A percentile compares a stretch with the other conserved stretches of the same genome.
Conservation (phyloP, 371 early-diverging fungal genomes). For the Circinella minor region DNA sequence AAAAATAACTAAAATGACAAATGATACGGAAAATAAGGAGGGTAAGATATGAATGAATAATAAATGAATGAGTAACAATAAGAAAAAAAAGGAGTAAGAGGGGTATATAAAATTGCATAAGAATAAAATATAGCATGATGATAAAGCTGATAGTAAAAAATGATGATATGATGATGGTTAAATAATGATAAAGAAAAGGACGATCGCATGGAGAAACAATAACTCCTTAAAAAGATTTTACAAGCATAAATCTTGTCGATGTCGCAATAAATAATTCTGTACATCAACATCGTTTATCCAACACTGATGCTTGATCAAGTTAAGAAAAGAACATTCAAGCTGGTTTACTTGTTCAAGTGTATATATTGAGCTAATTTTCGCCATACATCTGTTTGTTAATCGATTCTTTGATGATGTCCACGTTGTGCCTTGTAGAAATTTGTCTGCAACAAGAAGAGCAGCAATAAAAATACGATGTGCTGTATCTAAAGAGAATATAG, state of each 20-base stretch:
- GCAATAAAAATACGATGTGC: conserved; percentile 36
- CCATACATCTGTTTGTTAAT: conserved; percentile 27
- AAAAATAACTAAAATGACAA: neutral
- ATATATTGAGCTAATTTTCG: conserved; percentile 26
- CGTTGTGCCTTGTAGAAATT: conserved; percentile 32
- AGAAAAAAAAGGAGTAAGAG: neutral
- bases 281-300: conserved; percentile 34
- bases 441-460: conserved; percentile 31
- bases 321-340: conserved; percentile 34
- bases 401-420: conserved; percentile 20
- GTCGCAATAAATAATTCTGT: conserved; percentile 24
- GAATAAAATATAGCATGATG: too few species aligned
- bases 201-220: too few species aligned
- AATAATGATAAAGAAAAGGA: too few species aligned
- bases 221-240: neutral
- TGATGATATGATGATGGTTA: too few species aligned
- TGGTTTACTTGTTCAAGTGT: conserved; percentile 30
- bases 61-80: neutral
- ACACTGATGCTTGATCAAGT: conserved; percentile 32
- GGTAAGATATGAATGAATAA: neutral
- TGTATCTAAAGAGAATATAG: conserved; percentile 23
- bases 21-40: neutral
- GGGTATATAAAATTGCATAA: too few species aligned
- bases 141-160: too few species aligned
- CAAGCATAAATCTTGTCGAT: conserved; percentile 21